A percentile compares a stretch with the other conserved stretches of the same genome.
These are phyloP conservation scores for Monosporozyma aerobia DNA, from an alignment of 805 yeast species.

Conservation along the genomic window DNA sequence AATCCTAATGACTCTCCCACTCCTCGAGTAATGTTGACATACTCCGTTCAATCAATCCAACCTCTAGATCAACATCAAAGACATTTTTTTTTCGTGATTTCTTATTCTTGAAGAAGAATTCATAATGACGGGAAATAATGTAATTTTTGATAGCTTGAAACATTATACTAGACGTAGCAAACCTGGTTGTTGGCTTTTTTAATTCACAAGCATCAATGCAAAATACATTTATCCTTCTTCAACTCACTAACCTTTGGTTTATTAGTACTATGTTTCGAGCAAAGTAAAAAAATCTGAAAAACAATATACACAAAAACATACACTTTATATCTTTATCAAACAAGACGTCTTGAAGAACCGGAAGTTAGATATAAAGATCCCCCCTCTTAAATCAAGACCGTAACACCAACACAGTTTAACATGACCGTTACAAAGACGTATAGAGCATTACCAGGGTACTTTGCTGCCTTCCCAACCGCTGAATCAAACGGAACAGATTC, in stretches of 20 bases:
- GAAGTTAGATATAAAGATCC: too few species aligned
- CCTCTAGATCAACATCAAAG: background rate
- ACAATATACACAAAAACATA: too few species aligned
- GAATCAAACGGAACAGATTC: slow-evolving; percentile 10
- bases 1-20: too few species aligned
- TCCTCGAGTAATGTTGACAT: too few species aligned
- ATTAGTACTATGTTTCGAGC: too few species aligned
- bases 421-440: slow-evolving; percentile 3
- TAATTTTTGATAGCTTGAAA: background rate
- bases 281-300: too few species aligned
- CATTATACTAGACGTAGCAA: background rate
- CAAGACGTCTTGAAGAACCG: too few species aligned
- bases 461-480: slow-evolving; percentile 12
- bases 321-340: too few species aligned
- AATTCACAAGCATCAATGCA: too few species aligned
- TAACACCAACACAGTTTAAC: background rate
- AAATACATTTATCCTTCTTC: background rate
- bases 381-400: background rate
- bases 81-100: background rate
- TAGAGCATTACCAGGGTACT: slow-evolving; percentile 21
- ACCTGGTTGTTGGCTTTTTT: too few species aligned
- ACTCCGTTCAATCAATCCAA: background rate
- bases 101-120: background rate
- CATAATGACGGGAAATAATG: background rate
- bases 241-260: background rate